A percentile compares a stretch with the other conserved stretches of the same genome.
Evolutionary conservation across 139 green algal genomes (phyloP).

Genomic region (Edaphochlamys debaryana): DNA sequence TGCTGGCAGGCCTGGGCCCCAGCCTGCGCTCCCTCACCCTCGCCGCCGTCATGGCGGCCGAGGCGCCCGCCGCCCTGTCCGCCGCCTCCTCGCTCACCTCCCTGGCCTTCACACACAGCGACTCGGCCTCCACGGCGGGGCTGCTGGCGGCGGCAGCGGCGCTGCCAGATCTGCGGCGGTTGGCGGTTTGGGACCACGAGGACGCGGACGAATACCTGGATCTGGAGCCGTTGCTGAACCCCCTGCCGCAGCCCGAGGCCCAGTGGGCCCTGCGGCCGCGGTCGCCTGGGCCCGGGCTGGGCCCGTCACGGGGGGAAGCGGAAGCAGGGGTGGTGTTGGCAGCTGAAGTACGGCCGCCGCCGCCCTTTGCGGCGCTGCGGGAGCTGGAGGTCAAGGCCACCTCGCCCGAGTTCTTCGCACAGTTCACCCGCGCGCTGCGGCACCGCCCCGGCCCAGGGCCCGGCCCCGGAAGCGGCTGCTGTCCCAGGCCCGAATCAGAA

Average conservation of each 20-base stretch:
- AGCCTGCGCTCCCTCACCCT: background rate
- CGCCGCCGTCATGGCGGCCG: background rate
- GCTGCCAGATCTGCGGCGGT: constrained; percentile 8
- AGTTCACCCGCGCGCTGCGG: background rate
- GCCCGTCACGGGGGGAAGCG: background rate
- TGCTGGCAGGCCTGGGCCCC: background rate
- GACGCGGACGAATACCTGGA: constrained; percentile 31
- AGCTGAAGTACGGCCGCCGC: too few relatives aligned
- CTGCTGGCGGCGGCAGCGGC: constrained; percentile 1
- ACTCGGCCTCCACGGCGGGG: constrained; percentile 1
- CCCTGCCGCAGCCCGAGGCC: background rate
- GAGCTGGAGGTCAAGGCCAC: constrained; percentile 20
- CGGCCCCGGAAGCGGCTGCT: too few relatives aligned
- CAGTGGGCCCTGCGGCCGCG: too few relatives aligned
- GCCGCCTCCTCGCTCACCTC: background rate
- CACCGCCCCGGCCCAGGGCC: too few relatives aligned
- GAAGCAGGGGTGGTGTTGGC: background rate
- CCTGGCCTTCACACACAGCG: constrained; percentile 26
- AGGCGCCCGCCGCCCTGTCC: constrained; percentile 1
- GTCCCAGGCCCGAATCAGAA: too few relatives aligned
- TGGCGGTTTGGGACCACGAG: constrained; percentile 38
- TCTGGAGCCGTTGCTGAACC: background rate
- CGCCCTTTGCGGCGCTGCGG: background rate
- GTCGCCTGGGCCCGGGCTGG: background rate
- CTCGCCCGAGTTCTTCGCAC: constrained; percentile 16